Base-by-base conservation (phyloP, 2,329 filamentous ascomycete species). In the Hysterium pulicare region DNA sequence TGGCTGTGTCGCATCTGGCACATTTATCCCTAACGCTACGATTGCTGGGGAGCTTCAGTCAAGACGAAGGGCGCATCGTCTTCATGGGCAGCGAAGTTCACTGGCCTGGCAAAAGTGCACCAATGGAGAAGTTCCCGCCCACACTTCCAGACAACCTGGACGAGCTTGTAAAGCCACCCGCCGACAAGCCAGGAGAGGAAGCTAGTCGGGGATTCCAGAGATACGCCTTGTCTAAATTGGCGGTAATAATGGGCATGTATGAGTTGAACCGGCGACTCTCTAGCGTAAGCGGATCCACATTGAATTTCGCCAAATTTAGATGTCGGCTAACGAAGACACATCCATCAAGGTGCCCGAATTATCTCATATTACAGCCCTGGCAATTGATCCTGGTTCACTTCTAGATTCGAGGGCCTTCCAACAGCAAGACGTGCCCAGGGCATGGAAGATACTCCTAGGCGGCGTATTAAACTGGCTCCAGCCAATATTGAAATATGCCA, bases 161-260 rank as follows among this genome's bases (percentile, higher is more conserved):
- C 4, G 30, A 57, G 2, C 52, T 73, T 33, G 57, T 67, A 7
- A 62, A 67, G 37, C 67, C 69, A 1, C 21, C 35, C 0, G 41
- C 53, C 3, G 66, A 70, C 44, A 44, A 46, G 1, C 30, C 41
- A 2, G 41, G 40, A 0, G 64, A 73, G 15, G 57, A 63, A 17
- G 47, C 62, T 17, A 71, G 66, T 3, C 54, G 58, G 4, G 71
- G 72, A 3, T 73, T 72, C 23, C 62, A 70, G 40, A 55, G 69
- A 40, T 76, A 75, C 49, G 71, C 60, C 2, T 65, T 63, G 19
- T 66, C 68, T 1, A 76, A 74, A 48, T 48, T 70, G 11, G 70
- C 64, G 3, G 54, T 67, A 10, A 51, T 71, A 4, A 70, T 68
- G 53, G 68, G 66, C 47, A 66, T 62, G 46, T 67, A 72, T 43